Base-by-base conservation (phyloP, 2,329 filamentous ascomycete species). In the Aspergillus ochraceus region DNA sequence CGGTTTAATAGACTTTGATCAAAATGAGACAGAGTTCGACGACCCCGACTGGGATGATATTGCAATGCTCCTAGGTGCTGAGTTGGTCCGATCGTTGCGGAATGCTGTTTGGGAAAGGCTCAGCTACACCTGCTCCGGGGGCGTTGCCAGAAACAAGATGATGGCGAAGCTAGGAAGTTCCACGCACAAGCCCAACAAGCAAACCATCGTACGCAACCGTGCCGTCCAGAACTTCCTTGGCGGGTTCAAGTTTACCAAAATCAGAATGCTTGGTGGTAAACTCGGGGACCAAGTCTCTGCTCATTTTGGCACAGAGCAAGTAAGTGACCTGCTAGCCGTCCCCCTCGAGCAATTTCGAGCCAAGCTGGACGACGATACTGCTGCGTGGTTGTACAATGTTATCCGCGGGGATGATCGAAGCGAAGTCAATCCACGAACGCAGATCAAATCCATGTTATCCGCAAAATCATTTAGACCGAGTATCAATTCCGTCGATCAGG, bases 1-100 rank as follows among this genome's bases (percentile, higher is more conserved):
- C 77, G 89, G 87, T n/a, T 79, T 96, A 57, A 82, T 96, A 17
- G 91, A 93, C 71, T 79, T 97, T 52, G 88, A 95, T 65, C 82
- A 86, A 45, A 80, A 81, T 24, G 86, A 92, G 61, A 85, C 85
- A 11, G 93, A 96, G 74, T 84, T 88, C 20, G 84, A 89, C 66
- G 90, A 96, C 70, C 91, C 92, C 1, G 95, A 99, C 76, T 99
- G 95, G 95, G 94, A 99, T 74, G 95, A 99, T 79, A 84, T 98
- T 65, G 90, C 86, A 17, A 90, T 96, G 72, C 81, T 91, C 30
- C 86, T 97, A 69, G 95, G 90, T 0, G 93, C 92, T 2, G 92
- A 97, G 71, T 95, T 98, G 68, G 87, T 97, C 36, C 86, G 91
- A 20, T 83, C 86, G 60, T 84, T 98, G 19, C 86, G 95, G 54